A percentile compares a stretch with the other conserved stretches of the same genome.
phyloP scores from a whole-genome alignment of 306 rosid genomes.

The Trifolium pratense region DNA sequence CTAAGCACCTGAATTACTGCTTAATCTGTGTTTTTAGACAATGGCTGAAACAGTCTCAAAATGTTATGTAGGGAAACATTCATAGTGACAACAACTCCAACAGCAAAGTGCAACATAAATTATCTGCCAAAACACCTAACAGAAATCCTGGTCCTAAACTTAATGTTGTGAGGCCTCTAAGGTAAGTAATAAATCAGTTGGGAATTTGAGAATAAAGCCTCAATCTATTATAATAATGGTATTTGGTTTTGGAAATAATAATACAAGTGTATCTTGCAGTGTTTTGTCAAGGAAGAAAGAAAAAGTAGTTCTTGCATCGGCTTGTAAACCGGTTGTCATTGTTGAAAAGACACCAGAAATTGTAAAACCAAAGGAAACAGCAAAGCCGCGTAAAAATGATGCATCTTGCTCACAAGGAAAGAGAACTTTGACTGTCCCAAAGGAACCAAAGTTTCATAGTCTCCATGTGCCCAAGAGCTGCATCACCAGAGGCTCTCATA shows the following conservation, averaged over 20 bases:
- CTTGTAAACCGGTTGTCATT: conserved; percentile 49
- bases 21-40: not conserved
- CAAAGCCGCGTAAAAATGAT: conserved; percentile 44
- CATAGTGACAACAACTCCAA: conserved; percentile 35
- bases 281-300: conserved; percentile 56
- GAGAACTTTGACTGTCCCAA: conserved; percentile 63
- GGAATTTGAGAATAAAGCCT: not conserved
- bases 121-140: conserved; percentile 40
- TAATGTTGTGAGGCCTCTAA: conserved; percentile 39
- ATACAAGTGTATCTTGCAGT: conserved; percentile 47
- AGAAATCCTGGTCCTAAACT: conserved; percentile 36
- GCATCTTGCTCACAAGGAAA: conserved; percentile 51
- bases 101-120: conserved; percentile 41
- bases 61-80: conserved; percentile 49
- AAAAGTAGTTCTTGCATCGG: conserved; percentile 40
- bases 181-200: conserved; percentile 45
- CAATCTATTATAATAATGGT: not conserved
- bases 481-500: not conserved
- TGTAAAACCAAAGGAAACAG: conserved; percentile 46
- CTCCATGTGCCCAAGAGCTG: conserved; percentile 58
- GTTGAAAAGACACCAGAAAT: conserved; percentile 52
- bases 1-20: conserved; percentile 11
- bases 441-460: conserved; percentile 71
- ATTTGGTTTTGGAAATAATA: conserved; percentile 9
- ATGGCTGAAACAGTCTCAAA: conserved; percentile 10